Base-by-base conservation (phyloP, 1,139 yeast genomes). In the Scheffersomyces illinoinensis region DNA sequence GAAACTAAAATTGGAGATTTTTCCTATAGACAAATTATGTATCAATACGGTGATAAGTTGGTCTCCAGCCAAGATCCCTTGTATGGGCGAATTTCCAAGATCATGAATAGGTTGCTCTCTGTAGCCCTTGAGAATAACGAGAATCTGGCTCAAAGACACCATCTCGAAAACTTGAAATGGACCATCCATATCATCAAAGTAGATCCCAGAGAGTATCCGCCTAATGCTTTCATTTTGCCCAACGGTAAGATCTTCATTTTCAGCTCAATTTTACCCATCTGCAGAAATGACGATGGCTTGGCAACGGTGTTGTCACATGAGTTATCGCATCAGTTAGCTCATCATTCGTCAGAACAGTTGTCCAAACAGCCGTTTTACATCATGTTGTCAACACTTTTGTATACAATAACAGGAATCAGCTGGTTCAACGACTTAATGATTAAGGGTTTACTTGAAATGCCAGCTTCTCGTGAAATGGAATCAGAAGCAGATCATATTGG, bases 401-500 rank as follows among this genome's bases (percentile, higher is more conserved):
- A 77, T 73, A 24, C 81, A 68, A 46, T 70, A 65, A 60, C 83
- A 48, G 72, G 83, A 52, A 62, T 68, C 12, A 61, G 69, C 18
- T 62, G 70, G 61, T 70, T 89, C 58, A 86, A 85, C 66, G 82
- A 84, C 57, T 65, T 89, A 53, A 67, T 92, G 49, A 76, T 90
- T 23, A 82, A 83, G 43, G 83, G 93, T 0, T 72, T 88, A 39
- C 72, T 93, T 54, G 84, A 86, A 63, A 84, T 89, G 84, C 98
- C 98, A 0, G 91, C 96, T 0, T 89, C 96, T 1, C 81, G 99
- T 67, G 92, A 86, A 64, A 91, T 91, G 97, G 99, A 95, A 73
- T 85, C 93, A 0, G 99, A 95, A 71, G 99, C 99, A 0, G 99
- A 95, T 71, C 88, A 88, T 66, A 93, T 95, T 50, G 99, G 99